Conservation (phyloP, 2,329 filamentous ascomycete genomes). For the Pseudogymnoascus sp. region DNA sequence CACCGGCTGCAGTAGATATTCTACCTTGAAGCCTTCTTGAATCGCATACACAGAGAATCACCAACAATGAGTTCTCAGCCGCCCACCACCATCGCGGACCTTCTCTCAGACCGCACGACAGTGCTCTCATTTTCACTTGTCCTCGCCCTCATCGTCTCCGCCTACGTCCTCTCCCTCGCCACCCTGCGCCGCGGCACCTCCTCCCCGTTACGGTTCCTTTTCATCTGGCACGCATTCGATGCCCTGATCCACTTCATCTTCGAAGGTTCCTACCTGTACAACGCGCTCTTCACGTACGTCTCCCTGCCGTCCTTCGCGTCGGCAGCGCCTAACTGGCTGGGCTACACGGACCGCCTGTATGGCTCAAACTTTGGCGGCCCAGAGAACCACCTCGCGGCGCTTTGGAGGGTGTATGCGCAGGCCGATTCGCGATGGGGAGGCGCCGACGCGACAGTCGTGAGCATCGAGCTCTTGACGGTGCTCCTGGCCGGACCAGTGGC, state of each 20-base stretch:
- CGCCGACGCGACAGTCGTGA: slow-evolving; percentile 53
- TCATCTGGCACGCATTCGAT: slow-evolving; percentile 93
- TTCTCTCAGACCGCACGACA: slow-evolving; percentile 51
- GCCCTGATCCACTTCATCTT: slow-evolving; percentile 85
- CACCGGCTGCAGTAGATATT: not conserved
- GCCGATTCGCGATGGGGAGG: slow-evolving; percentile 57
- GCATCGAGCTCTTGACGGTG: slow-evolving; percentile 57
- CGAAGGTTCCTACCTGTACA: slow-evolving; percentile 85
- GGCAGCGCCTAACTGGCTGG: slow-evolving; percentile 55
- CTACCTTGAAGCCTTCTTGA: not conserved
- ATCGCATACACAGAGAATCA: not conserved
- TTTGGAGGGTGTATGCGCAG: slow-evolving; percentile 63
- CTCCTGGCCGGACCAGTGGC: slow-evolving; percentile 53
- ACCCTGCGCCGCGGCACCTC: slow-evolving; percentile 35
- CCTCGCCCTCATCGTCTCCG: slow-evolving; percentile 41
- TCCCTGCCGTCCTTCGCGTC: slow-evolving; percentile 60
- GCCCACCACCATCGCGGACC: slow-evolving; percentile 18
- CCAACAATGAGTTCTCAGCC: not conserved
- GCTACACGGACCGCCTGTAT: slow-evolving; percentile 40
- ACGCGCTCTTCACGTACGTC: slow-evolving; percentile 70
- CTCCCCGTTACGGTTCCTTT: slow-evolving; percentile 61
- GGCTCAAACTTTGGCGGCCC: slow-evolving; percentile 47
- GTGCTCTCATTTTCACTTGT: slow-evolving; percentile 49
- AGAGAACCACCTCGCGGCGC: slow-evolving; percentile 44
- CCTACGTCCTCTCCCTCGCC: slow-evolving; percentile 40